Conservation (phyloP, 2,329 filamentous ascomycete species). For the Xylariaceae sp. region DNA sequence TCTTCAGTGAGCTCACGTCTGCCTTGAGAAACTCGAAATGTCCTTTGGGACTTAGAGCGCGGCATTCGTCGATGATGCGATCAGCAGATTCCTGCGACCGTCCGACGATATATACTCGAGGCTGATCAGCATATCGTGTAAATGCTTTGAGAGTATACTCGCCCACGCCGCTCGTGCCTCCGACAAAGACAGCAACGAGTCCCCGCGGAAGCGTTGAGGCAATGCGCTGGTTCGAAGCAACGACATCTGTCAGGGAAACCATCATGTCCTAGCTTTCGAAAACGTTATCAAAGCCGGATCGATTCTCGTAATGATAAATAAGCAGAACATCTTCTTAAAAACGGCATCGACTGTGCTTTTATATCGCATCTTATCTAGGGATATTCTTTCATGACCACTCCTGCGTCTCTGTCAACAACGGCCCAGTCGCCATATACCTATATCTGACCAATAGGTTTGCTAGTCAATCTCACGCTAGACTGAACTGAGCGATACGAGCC, state of each 20-base stretch:
- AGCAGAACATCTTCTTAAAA: background rate
- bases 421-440: background rate
- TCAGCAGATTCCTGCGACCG: conserved; percentile 38
- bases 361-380: background rate
- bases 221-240: conserved; percentile 33
- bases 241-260: conserved; percentile 5
- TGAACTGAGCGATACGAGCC: conserved; percentile 6
- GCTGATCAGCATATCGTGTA: conserved; percentile 36
- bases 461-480: background rate
- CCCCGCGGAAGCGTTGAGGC: conserved; percentile 31
- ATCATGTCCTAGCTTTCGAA: background rate
- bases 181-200: conserved; percentile 47
- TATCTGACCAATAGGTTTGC: no score
- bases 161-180: conserved; percentile 49
- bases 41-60: conserved; percentile 40
- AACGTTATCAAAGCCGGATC: background rate
- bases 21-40: conserved; percentile 41
- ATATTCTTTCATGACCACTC: background rate
- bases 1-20: conserved; percentile 44
- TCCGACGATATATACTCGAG: conserved; percentile 46
- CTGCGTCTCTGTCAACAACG: background rate
- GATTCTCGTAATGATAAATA: background rate
- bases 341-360: background rate
- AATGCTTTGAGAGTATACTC: conserved; percentile 44
- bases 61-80: conserved; percentile 40